Evolutionary conservation across 2,329 filamentous ascomycete species (phyloP).

Genomic region (Cordyceps militaris): DNA sequence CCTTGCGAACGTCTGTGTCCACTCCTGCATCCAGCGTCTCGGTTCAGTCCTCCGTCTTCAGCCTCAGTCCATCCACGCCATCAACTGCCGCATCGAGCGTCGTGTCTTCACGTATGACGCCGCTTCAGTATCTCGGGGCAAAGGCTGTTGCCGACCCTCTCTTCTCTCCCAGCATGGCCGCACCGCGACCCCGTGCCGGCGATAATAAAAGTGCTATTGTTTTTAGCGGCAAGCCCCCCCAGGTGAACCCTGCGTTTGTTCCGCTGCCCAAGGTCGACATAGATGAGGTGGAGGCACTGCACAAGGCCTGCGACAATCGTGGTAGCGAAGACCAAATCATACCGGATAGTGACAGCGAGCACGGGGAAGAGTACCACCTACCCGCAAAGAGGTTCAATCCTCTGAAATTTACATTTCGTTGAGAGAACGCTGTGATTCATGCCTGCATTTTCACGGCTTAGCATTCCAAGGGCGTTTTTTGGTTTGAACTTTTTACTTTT

Average conservation of each 20-base stretch:
- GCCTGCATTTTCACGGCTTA: background rate
- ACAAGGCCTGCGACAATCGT: constrained; percentile 25
- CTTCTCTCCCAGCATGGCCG: background rate
- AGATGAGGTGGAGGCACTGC: constrained; percentile 45
- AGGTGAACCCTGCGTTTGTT: constrained; percentile 47
- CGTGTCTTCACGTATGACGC: constrained; percentile 41
- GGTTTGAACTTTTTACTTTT: background rate
- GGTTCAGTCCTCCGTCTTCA: constrained; percentile 30
- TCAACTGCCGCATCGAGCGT: constrained; percentile 37
- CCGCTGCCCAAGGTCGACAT: constrained; percentile 49
- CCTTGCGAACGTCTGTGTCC: constrained; percentile 16
- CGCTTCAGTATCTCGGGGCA: constrained; percentile 46
- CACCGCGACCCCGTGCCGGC: background rate
- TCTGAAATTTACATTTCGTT: constrained; percentile 38
- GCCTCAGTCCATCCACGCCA: constrained; percentile 26
- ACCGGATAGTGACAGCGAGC: constrained; percentile 44
- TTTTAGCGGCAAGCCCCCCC: constrained; percentile 22
- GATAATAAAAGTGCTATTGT: constrained; percentile 21
- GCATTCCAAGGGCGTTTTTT: constrained; percentile 1
- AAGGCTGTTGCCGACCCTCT: constrained; percentile 28
- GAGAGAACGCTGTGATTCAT: background rate
- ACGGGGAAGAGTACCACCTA: constrained; percentile 26
- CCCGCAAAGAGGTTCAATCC: constrained; percentile 34
- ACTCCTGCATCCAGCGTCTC: constrained; percentile 32
- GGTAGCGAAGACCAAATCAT: constrained; percentile 54